Conservation (phyloP, 2,329 filamentous ascomycete genomes). For the Penicillium vulpinum region DNA sequence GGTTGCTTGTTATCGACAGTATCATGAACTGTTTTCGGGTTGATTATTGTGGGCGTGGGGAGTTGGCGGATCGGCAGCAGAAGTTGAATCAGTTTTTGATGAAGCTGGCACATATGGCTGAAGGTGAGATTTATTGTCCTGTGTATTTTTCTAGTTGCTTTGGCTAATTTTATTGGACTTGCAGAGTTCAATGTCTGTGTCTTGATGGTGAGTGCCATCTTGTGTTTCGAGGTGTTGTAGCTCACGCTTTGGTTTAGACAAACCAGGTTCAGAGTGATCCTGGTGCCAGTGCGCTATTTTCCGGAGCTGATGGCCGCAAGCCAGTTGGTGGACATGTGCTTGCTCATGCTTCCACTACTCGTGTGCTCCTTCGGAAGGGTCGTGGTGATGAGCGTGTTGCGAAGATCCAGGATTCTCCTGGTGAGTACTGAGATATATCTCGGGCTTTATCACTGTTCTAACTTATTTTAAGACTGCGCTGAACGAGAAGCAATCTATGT, state of each 20-base stretch:
- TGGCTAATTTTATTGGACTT: slow-evolving; percentile 8
- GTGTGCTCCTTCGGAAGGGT: slow-evolving; percentile 66
- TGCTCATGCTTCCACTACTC: slow-evolving; percentile 67
- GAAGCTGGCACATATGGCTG: slow-evolving; percentile 64
- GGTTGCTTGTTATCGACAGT: slow-evolving; percentile 67
- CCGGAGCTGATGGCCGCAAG: slow-evolving; percentile 67
- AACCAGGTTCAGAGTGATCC: slow-evolving; percentile 73
- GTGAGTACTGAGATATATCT: slow-evolving; percentile 36
- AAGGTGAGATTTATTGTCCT: slow-evolving; percentile 44
- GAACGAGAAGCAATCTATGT: slow-evolving; percentile 69
- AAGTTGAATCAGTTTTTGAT: slow-evolving; percentile 66
- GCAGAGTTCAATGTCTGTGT: slow-evolving; percentile 67
- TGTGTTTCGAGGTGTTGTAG: not conserved
- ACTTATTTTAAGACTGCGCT: slow-evolving; percentile 57
- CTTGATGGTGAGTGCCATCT: slow-evolving; percentile 52
- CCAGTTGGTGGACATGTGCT: slow-evolving; percentile 68
- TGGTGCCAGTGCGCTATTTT: slow-evolving; percentile 66
- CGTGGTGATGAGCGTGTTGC: slow-evolving; percentile 69
- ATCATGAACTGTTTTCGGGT: slow-evolving; percentile 70
- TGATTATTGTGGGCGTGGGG: slow-evolving; percentile 66
- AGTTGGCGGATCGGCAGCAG: slow-evolving; percentile 68
- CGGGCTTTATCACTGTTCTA: fast-evolving
- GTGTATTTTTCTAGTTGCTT: not conserved
- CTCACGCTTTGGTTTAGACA: slow-evolving; percentile 47
- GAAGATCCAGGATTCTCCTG: slow-evolving; percentile 67